Conservation (phyloP, 164 flowering plant species). For the Magnolia kwangsiensis region DNA sequence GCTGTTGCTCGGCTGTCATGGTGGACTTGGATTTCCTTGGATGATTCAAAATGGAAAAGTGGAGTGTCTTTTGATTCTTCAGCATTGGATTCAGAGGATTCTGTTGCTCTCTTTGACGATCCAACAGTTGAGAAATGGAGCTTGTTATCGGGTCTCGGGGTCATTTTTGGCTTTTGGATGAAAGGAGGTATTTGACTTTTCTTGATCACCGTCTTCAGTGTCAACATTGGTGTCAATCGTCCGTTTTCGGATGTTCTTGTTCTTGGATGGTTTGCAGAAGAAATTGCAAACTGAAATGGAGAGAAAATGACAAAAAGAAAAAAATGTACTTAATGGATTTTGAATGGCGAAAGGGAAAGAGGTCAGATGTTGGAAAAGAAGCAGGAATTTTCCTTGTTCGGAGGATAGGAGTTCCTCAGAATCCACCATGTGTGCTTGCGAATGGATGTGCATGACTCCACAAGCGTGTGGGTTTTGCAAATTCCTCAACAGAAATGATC, state of each 20-base stretch:
- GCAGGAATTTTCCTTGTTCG: conserved; percentile 20
- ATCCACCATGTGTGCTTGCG: conserved; percentile 22
- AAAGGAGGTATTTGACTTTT: conserved; percentile 19
- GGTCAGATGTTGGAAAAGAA: neutral
- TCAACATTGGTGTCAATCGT: conserved; percentile 29
- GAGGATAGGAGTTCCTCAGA: conserved; percentile 23
- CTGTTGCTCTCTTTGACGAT: conserved; percentile 28
- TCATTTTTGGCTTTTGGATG: conserved; percentile 36
- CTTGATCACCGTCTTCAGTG: conserved; percentile 40
- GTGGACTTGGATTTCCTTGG: conserved; percentile 82
- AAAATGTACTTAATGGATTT: neutral
- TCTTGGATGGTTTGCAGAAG: conserved; percentile 64
- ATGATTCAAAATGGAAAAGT: conserved; percentile 73
- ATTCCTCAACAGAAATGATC: too few species aligned
- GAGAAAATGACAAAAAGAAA: neutral
- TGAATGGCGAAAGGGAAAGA: neutral
- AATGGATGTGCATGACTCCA: neutral
- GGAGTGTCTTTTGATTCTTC: conserved; percentile 3
- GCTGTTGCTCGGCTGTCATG: conserved; percentile 85
- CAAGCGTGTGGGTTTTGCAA: too few species aligned
- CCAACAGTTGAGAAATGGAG: conserved; percentile 52
- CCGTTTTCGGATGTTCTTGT: conserved; percentile 68
- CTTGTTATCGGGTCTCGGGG: conserved; percentile 44
- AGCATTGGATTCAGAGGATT: conserved; percentile 26
- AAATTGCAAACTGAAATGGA: conserved; percentile 59